Conservation (phyloP, 176 grass and related monocot genomes). For the Areca catechu region DNA sequence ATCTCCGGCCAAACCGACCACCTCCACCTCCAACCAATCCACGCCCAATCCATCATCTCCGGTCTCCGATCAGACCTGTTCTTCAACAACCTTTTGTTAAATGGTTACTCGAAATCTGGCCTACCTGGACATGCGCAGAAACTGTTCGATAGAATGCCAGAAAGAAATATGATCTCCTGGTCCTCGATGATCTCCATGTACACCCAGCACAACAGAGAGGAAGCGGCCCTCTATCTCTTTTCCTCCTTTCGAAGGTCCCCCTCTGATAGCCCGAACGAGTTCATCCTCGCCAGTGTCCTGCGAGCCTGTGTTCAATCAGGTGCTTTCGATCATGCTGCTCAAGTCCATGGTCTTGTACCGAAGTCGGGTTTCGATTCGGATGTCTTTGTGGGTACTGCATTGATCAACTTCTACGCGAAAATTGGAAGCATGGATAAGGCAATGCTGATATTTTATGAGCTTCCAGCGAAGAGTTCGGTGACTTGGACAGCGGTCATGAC, state of each 20-base stretch:
- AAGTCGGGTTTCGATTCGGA: slow-evolving; percentile 37
- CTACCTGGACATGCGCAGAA: slow-evolving; percentile 18
- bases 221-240: slow-evolving; percentile 32
- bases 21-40: slow-evolving; percentile 26
- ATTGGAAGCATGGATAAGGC: slow-evolving; percentile 36
- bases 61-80: slow-evolving; percentile 12
- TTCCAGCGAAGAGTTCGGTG: slow-evolving; percentile 38
- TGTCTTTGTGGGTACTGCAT: slow-evolving; percentile 39
- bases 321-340: slow-evolving; percentile 16
- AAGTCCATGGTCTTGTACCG: slow-evolving; percentile 35
- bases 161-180: slow-evolving; percentile 58
- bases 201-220: slow-evolving; percentile 20
- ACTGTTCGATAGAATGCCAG: slow-evolving; percentile 48
- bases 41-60: slow-evolving; percentile 23
- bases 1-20: slow-evolving; percentile 31
- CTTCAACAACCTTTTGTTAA: slow-evolving; percentile 44
- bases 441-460: slow-evolving; percentile 38
- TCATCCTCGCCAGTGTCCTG: slow-evolving; percentile 54
- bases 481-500: slow-evolving; percentile 68
- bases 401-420: slow-evolving; percentile 54
- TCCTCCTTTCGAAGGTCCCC: slow-evolving; percentile 15
- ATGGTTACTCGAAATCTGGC: slow-evolving; percentile 40
- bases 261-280: slow-evolving; percentile 34
- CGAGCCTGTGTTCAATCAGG: slow-evolving; percentile 42
- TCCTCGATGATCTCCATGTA: slow-evolving; percentile 69